Base-by-base conservation (phyloP, 805 yeast genomes). In the Candida patagonica region DNA sequence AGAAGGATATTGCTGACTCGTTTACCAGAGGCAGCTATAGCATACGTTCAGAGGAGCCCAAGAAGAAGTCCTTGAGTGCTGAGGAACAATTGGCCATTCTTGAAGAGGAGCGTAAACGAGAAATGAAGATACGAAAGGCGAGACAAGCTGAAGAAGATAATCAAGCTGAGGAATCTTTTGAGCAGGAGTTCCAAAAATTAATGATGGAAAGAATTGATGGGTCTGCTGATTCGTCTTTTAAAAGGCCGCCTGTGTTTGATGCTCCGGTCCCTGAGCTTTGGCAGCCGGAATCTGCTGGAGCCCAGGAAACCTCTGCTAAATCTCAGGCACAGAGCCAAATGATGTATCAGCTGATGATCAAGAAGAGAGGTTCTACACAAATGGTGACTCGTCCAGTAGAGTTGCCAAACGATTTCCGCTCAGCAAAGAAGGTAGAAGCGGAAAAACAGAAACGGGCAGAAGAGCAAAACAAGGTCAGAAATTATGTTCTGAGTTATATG, bases 161-260 rank as follows among this genome's bases (percentile, higher is more conserved):
- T 24, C 66, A 66, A 44, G 66, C 74, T 21, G 70, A 66, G 24
- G 72, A 67, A 3, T 74, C 70, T 26, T 46, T 81, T 36, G 85
- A 78, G 27, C 66, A 60, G 37, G 81, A 79, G 49, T 73, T 75
- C 44, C 71, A 70, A 42, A 62, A 57, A 38, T 56, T 80, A 51
- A 62, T 78, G 44, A 50, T 60, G n/a, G 78, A 74, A 16, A 67
- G 81, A 7, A 59, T 73, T 42, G 70, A 65, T 20, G 55, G 62
- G 4, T 55, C 63, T 12, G 60, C 57, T 45, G 57, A 54, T 35
- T 59, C 12, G 23, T 9, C 35, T 4, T 31, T 17, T 4, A 19
- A 19, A 31, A 31, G 23, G 24, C 24, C 22, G 19, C 10, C 57
- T 5, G 26, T 10, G 35, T 44, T 65, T 29, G 56, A 54, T 37